These are phyloP conservation scores for Bisporella sp. DNA, from an alignment of 2,329 filamentous ascomycete genomes.

Conservation along the genomic window DNA sequence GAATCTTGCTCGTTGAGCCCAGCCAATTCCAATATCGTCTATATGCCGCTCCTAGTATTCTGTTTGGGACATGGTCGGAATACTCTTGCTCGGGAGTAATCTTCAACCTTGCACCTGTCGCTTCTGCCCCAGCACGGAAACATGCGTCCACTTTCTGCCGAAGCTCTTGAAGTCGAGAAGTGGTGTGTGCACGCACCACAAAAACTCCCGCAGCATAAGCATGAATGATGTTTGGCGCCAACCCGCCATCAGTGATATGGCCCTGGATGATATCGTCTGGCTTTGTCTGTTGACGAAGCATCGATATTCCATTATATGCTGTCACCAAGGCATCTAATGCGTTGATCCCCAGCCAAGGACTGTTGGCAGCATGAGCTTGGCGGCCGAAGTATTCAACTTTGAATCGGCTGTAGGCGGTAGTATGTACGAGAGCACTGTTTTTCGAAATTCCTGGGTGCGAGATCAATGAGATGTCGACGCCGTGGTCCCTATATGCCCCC, in stretches of 20 bases:
- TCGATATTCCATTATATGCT: conserved; percentile 25
- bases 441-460: conserved; percentile 16
- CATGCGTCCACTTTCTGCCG: background rate
- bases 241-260: conserved; percentile 31
- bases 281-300: conserved; percentile 22
- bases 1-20: conserved; percentile 23
- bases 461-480: conserved; percentile 29
- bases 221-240: conserved; percentile 32
- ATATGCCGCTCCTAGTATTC: no score
- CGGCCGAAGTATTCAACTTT: conserved; percentile 14
- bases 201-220: background rate
- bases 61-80: no score
- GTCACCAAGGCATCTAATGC: conserved; percentile 30
- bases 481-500: conserved; percentile 31
- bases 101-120: background rate
- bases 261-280: conserved; percentile 26
- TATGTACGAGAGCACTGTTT: conserved; percentile 6
- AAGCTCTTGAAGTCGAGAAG: background rate
- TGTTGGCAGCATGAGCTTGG: conserved; percentile 28
- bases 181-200: background rate
- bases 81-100: no score
- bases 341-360: conserved; percentile 31
- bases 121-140: background rate
- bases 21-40: no score
- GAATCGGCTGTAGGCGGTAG: conserved; percentile 4